phyloP scores from a whole-genome alignment of 192 early-diverging fungal genomes.

The Gamsiella multidivaricata region DNA sequence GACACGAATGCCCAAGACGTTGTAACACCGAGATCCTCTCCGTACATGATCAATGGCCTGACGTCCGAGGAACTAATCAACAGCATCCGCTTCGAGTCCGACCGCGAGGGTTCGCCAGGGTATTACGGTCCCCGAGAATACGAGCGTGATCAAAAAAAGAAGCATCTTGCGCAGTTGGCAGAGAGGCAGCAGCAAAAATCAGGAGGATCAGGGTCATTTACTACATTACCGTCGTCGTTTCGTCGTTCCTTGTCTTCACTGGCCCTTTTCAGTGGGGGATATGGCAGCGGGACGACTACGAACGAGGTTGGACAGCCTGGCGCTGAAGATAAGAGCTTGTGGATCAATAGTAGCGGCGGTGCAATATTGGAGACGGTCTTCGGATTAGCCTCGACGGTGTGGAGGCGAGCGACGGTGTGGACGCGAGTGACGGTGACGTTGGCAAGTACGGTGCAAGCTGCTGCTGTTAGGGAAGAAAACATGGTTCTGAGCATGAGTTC shows the following conservation, averaged over 20 bases:
- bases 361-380: neutral
- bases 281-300: too few relatives aligned
- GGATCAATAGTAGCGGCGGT: neutral
- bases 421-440: neutral
- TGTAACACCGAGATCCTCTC: neutral
- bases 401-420: neutral
- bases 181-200: too few relatives aligned
- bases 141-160: slow-evolving; percentile 14
- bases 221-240: too few relatives aligned
- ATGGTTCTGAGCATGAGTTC: too few relatives aligned
- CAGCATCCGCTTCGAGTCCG: slow-evolving; percentile 25
- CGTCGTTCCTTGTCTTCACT: too few relatives aligned
- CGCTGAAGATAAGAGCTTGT: too few relatives aligned
- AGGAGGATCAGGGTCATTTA: too few relatives aligned
- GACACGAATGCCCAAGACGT: neutral
- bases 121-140: slow-evolving; percentile 25
- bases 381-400: neutral
- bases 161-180: neutral
- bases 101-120: slow-evolving; percentile 15
- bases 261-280: too few relatives aligned
- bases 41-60: slow-evolving; percentile 32
- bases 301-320: too few relatives aligned
- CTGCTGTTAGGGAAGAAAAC: too few relatives aligned
- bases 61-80: slow-evolving; percentile 22
- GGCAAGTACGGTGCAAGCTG: neutral